phyloP scores from a whole-genome alignment of 1,139 yeast genomes.

The Candida sp. region DNA sequence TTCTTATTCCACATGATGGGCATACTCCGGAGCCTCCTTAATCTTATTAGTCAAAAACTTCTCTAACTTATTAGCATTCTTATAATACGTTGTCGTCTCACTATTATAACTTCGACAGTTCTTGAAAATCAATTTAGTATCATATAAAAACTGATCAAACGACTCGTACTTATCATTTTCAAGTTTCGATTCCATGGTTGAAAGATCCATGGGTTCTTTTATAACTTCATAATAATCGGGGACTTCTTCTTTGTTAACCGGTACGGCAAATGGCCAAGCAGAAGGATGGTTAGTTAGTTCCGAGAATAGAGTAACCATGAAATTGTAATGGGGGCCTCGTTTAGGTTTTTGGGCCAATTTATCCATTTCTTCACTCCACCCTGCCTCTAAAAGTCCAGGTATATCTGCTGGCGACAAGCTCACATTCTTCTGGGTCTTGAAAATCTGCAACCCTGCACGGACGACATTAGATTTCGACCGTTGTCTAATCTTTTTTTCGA shows the following conservation, averaged over 20 bases:
- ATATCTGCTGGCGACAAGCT: constrained; percentile 59
- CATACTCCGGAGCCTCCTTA: constrained; percentile 77
- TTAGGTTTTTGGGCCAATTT: constrained; percentile 93
- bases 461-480: constrained; percentile 79
- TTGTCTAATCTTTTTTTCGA: constrained; percentile 76
- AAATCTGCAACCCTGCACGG: constrained; percentile 76
- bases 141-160: constrained; percentile 90
- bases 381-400: constrained; percentile 89
- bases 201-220: constrained; percentile 98
- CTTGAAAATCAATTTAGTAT: constrained; percentile 79
- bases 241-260: constrained; percentile 92
- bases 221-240: constrained; percentile 96
- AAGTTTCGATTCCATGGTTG: constrained; percentile 91
- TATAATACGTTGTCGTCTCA: constrained; percentile 86
- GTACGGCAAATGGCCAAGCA: constrained; percentile 98
- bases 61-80: constrained; percentile 88
- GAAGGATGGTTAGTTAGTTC: constrained; percentile 94
- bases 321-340: constrained; percentile 91
- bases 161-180: constrained; percentile 90
- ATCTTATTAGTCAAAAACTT: constrained; percentile 80
- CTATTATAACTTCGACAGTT: constrained; percentile 90
- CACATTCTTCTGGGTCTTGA: constrained; percentile 51
- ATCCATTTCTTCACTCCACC: constrained; percentile 99
- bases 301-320: constrained; percentile 82
- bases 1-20: constrained; percentile 39